These are phyloP conservation scores for Sideroxylon spinosum DNA, from an alignment of 179 eudicot genomes.

Conservation along the genomic window DNA sequence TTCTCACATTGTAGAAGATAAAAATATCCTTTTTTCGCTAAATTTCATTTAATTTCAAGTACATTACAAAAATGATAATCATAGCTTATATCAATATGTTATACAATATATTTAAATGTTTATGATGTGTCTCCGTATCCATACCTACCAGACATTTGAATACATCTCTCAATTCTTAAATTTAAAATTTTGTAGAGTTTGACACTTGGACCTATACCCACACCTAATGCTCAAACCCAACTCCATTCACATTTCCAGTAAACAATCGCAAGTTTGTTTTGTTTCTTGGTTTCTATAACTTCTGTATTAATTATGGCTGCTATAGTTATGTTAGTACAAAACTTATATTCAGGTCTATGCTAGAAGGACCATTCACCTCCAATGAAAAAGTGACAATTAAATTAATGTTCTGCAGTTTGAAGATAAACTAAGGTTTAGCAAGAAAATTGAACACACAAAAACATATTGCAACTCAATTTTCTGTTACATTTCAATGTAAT, in stretches of 20 bases:
- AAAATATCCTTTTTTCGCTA: too few species aligned
- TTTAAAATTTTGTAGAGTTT: too few species aligned
- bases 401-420: background rate
- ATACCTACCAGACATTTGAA: too few species aligned
- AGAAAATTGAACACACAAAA: background rate
- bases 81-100: too few species aligned
- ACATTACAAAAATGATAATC: too few species aligned
- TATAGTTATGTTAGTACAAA: background rate
- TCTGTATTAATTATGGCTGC: background rate
- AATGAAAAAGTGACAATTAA: background rate
- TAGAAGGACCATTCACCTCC: slow-evolving; percentile 8
- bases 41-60: too few species aligned
- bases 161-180: too few species aligned
- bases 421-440: background rate
- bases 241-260: background rate
- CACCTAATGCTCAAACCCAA: too few species aligned
- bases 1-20: too few species aligned
- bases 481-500: background rate
- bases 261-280: background rate
- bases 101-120: too few species aligned
- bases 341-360: background rate
- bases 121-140: too few species aligned
- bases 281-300: background rate
- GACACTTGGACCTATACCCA: too few species aligned
- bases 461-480: background rate